phyloP scores from a whole-genome alignment of 805 yeast species.

The Henningerozyma blattae region DNA sequence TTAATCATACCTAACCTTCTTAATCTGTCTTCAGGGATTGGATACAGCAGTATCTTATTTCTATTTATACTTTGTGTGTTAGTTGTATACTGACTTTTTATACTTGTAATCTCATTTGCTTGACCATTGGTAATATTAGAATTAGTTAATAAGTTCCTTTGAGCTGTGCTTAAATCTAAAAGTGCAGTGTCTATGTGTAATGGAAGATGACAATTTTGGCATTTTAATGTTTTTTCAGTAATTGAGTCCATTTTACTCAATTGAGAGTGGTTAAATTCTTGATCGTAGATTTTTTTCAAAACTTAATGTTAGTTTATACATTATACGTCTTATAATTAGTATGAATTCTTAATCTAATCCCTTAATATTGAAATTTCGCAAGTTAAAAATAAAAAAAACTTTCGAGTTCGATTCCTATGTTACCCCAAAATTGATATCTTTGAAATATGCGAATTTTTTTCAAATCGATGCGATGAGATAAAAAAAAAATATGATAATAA shows the following conservation, averaged over 20 bases:
- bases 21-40: conserved; percentile 17
- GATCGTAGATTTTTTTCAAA: background rate
- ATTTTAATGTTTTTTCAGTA: conserved; percentile 9
- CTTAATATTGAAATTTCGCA: too few species aligned
- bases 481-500: too few species aligned
- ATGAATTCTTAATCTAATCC: too few species aligned
- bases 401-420: too few species aligned
- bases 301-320: background rate
- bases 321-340: too few species aligned
- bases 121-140: background rate
- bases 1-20: conserved; percentile 10
- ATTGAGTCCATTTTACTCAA: background rate
- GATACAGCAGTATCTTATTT: too few species aligned
- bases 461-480: too few species aligned
- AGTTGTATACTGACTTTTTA: too few species aligned
- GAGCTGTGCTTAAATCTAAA: conserved; percentile 32
- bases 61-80: conserved; percentile 2
- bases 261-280: too few species aligned
- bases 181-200: conserved; percentile 32
- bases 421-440: too few species aligned
- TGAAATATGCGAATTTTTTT: too few species aligned
- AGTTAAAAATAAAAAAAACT: too few species aligned
- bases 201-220: conserved; percentile 37
- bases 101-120: conserved; percentile 1
- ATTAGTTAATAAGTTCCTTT: conserved; percentile 30